Evolutionary conservation across 768 basidiomycete genomes (phyloP).

Genomic region (Mycena belliarum): DNA sequence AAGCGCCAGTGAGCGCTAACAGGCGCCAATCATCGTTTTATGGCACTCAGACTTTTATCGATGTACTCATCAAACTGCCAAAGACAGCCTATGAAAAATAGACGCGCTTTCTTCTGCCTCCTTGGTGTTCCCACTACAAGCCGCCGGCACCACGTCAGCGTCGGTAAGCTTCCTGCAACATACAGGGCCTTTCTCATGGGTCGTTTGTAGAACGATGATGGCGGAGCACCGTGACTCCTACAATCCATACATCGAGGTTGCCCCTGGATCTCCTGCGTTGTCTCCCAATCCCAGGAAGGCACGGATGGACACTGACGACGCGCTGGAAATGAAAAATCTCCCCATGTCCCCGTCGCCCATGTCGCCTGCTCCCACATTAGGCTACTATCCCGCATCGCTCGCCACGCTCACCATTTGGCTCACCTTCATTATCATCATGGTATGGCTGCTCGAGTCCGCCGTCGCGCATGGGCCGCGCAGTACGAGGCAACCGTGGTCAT

Average conservation of each 20-base stretch:
- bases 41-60: no score
- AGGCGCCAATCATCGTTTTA: no score
- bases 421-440: neutral
- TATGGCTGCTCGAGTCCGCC: slow-evolving; percentile 18
- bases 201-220: no score
- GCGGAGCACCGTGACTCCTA: no score
- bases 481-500: slow-evolving; percentile 12
- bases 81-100: no score
- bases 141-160: no score
- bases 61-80: no score
- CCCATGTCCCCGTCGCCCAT: neutral
- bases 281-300: neutral
- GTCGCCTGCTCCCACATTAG: neutral
- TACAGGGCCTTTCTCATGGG: no score
- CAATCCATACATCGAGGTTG: slow-evolving; percentile 2
- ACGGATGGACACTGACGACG: neutral
- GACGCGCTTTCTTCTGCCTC: no score
- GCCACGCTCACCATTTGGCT: slow-evolving; percentile 3
- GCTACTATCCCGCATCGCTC: slow-evolving; percentile 13
- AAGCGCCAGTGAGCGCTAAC: no score
- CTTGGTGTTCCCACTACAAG: no score
- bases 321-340: neutral
- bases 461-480: slow-evolving; percentile 10
- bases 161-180: no score
- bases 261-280: neutral